A percentile compares a stretch with the other conserved stretches of the same genome.
Conservation (phyloP, 768 basidiomycete species). For the Boletellus emodensis region DNA sequence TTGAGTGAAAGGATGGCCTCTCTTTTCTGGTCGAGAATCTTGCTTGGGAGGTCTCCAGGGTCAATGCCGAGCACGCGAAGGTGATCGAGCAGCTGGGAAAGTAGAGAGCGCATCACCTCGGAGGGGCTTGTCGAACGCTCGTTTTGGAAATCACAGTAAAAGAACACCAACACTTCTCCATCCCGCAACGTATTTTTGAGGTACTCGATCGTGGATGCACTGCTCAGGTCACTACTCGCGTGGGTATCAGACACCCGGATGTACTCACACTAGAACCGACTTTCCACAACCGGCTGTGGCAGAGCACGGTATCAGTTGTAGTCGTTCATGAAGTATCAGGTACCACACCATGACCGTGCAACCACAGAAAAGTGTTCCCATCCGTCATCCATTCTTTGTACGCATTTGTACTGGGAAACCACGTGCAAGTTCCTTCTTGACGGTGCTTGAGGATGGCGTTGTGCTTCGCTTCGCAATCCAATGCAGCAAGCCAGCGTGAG, state of each 20-base stretch:
- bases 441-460: neutral
- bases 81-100: neutral
- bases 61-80: neutral
- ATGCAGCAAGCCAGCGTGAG: neutral
- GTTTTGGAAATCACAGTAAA: constrained; percentile 6
- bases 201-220: constrained; percentile 4
- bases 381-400: neutral
- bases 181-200: neutral
- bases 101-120: constrained; percentile 2
- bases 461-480: neutral
- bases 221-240: neutral
- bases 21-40: neutral
- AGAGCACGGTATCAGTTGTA: neutral
- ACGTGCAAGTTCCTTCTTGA: constrained; percentile 2
- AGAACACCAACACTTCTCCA: neutral
- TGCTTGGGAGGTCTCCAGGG: neutral
- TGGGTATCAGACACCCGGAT: neutral
- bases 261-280: neutral
- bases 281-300: constrained; percentile 1
- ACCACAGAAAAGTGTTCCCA: neutral
- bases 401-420: neutral
- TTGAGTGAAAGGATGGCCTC: neutral
- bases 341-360: neutral
- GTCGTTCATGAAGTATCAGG: neutral
- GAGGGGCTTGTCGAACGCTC: neutral